Evolutionary conservation across 108 stramenopile species (phyloP).

Genomic region (Craspedostauros australis): DNA sequence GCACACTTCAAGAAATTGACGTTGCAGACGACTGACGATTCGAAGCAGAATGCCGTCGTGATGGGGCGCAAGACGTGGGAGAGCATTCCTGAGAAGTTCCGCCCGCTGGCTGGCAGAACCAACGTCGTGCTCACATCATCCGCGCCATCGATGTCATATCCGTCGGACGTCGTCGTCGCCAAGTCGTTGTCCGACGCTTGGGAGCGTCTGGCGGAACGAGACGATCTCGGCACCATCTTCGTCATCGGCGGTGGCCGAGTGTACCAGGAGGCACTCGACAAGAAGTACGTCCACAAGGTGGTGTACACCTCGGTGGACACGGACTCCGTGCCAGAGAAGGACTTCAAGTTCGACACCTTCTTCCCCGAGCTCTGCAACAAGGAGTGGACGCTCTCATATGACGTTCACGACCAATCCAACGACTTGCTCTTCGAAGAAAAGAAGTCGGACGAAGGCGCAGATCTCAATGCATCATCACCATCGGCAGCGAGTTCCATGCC

Average conservation of each 20-base stretch:
- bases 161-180: conserved; percentile 61
- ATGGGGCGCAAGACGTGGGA: conserved; percentile 99
- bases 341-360: conserved; percentile 67
- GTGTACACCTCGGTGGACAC: conserved; percentile 64
- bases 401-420: conserved; percentile 21
- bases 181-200: conserved; percentile 77
- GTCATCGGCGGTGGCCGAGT: conserved; percentile 93
- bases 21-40: neutral
- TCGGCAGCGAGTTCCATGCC: too few species aligned
- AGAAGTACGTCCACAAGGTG: conserved; percentile 58
- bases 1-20: conserved; percentile 77
- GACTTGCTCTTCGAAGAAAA: too few species aligned
- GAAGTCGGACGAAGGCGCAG: conserved; percentile 3
- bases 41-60: conserved; percentile 86
- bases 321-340: conserved; percentile 37
- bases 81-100: conserved; percentile 90
- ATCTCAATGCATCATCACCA: too few species aligned
- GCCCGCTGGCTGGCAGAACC: conserved; percentile 82
- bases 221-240: conserved; percentile 72
- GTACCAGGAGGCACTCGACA: conserved; percentile 77
- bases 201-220: conserved; percentile 33
- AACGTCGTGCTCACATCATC: conserved; percentile 88
- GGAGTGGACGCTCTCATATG: conserved; percentile 60
- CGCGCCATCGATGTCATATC: conserved; percentile 5
- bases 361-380: conserved; percentile 51